phyloP scores from a whole-genome alignment of 208 protist genomes.

The Trypanosoma platydactyli region DNA sequence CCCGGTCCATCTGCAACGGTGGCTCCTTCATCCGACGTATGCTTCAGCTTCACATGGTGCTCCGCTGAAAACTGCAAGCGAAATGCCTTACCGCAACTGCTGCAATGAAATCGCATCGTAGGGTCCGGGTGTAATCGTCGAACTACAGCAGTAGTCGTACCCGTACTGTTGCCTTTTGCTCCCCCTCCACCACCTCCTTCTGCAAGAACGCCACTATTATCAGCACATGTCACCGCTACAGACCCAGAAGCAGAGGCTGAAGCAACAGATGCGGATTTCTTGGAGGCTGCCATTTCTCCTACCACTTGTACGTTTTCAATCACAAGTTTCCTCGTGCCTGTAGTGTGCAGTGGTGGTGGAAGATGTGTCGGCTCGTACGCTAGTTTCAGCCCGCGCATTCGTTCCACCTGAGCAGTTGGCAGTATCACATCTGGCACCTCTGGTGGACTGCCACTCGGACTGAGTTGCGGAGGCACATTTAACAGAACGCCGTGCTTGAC shows the following conservation, averaged over 20 bases:
- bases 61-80: conserved; percentile 34
- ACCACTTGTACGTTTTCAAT: conserved; percentile 33
- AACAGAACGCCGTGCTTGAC: conserved; percentile 73
- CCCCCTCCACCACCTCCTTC: background rate
- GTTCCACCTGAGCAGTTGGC: conserved; percentile 32
- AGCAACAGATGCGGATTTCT: background rate
- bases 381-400: conserved; percentile 33
- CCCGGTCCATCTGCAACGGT: conserved; percentile 48
- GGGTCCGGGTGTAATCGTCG: conserved; percentile 35
- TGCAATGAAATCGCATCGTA: conserved; percentile 62
- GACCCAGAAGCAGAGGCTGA: background rate
- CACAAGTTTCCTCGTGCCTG: conserved; percentile 30
- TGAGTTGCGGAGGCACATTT: conserved; percentile 74
- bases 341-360: conserved; percentile 29
- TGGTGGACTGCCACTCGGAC: conserved; percentile 45
- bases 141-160: conserved; percentile 17
- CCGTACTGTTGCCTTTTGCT: too few relatives aligned
- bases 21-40: conserved; percentile 27
- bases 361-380: conserved; percentile 29
- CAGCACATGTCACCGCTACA: background rate
- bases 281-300: background rate
- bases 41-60: conserved; percentile 52
- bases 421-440: conserved; percentile 50
- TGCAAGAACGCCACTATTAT: background rate
- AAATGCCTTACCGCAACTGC: conserved; percentile 55